These are phyloP conservation scores for Verticillium dahliae DNA, from an alignment of 2,329 filamentous ascomycete genomes.

Conservation along the genomic window DNA sequence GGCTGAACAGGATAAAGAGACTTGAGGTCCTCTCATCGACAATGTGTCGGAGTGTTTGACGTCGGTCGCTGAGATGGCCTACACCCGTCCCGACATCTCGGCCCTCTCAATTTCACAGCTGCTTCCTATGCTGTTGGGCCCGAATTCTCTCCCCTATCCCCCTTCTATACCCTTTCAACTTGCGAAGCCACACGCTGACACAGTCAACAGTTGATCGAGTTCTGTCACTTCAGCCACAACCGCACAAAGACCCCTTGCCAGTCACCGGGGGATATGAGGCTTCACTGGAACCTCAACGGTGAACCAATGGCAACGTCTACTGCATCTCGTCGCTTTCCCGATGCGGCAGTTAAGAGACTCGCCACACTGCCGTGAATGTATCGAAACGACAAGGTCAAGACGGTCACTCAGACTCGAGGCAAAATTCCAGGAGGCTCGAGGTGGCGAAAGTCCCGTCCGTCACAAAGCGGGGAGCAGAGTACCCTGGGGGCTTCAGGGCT, in stretches of 20 bases:
- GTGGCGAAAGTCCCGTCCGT: not conserved
- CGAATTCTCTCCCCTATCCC: not conserved
- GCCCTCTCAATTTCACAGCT: no score
- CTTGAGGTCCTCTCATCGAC: not conserved
- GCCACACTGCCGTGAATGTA: conserved; percentile 1
- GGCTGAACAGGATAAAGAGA: conserved; percentile 6
- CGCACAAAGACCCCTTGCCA: not conserved
- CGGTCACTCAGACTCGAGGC: not conserved
- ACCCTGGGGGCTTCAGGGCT: not conserved
- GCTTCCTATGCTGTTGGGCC: not conserved
- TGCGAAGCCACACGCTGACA: not conserved
- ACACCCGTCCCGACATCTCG: no score
- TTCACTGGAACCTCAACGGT: conserved; percentile 7
- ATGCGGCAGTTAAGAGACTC: conserved; percentile 5
- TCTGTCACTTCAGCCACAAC: not conserved
- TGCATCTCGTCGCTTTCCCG: conserved; percentile 7
- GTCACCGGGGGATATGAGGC: not conserved
- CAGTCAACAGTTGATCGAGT: not conserved
- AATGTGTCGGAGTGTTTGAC: not conserved
- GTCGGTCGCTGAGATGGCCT: no score
- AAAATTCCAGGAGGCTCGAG: not conserved
- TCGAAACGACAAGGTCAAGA: not conserved
- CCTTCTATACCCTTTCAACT: not conserved
- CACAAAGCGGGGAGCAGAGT: not conserved
- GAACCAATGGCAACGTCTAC: conserved; percentile 8